Conservation (phyloP, 192 early-diverging fungal species). For the Podochytrium sp. region DNA sequence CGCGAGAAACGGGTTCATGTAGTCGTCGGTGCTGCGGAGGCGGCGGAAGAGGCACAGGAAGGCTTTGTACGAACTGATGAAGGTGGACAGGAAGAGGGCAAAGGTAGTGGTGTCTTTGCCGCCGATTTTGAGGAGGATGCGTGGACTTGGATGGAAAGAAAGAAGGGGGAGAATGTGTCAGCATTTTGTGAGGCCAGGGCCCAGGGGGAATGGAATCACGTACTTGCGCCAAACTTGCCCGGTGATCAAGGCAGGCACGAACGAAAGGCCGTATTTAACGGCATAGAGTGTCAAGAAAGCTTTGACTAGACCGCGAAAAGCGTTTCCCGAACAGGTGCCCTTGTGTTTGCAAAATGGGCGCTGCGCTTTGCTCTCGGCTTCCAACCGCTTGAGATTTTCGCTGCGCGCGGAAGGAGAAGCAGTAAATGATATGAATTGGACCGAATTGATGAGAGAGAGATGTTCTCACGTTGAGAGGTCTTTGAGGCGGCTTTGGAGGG, state of each 20-base stretch:
- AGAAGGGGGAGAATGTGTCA: background rate
- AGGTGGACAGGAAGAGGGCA: constrained; percentile 42
- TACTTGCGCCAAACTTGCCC: constrained; percentile 28
- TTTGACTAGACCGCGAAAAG: constrained; percentile 36
- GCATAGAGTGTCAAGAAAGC: constrained; percentile 39
- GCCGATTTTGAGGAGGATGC: constrained; percentile 39
- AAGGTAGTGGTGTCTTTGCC: constrained; percentile 44
- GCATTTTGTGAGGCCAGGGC: no score
- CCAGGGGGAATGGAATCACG: background rate
- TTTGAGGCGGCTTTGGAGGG: constrained; percentile 36
- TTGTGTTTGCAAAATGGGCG: constrained; percentile 39
- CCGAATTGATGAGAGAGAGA: no score
- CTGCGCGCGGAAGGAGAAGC: background rate
- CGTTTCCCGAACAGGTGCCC: constrained; percentile 32
- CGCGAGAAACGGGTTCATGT: constrained; percentile 42
- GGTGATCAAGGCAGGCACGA: constrained; percentile 24
- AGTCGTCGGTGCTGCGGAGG: constrained; percentile 14
- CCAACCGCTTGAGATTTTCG: constrained; percentile 34
- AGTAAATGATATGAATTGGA: background rate
- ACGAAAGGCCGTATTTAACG: constrained; percentile 40
- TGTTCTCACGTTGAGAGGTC: constrained; percentile 36
- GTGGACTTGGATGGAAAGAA: constrained; percentile 22
- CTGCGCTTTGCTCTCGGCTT: constrained; percentile 3
- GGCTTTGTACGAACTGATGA: constrained; percentile 45
- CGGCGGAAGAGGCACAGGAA: constrained; percentile 31